Evolutionary conservation across 192 early-diverging fungal genomes (phyloP).

Genomic region (Podila epicladia): DNA sequence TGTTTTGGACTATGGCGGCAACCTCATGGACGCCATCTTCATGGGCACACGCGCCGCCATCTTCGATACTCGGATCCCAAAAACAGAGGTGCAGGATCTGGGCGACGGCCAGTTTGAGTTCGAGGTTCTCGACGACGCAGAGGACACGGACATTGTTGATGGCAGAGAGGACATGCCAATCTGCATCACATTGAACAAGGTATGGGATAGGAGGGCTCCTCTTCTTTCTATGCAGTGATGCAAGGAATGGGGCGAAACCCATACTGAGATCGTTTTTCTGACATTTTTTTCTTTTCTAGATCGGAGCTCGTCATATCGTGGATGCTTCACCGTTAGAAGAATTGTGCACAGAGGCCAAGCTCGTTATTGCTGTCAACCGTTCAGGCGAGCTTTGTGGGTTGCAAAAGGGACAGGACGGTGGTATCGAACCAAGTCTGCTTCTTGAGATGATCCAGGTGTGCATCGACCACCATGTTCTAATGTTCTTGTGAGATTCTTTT

Average conservation of each 20-base stretch:
- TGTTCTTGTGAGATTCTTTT: not conserved
- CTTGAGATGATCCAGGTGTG: conserved; percentile 83
- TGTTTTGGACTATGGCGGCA: conserved; percentile 91
- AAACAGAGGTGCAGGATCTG: conserved; percentile 82
- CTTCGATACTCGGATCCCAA: conserved; percentile 87
- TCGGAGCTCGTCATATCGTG: conserved; percentile 83
- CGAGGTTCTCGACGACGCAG: conserved; percentile 91
- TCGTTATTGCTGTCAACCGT: conserved; percentile 86
- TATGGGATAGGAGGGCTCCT: conserved; percentile 15
- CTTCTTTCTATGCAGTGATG: too few relatives aligned
- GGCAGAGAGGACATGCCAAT: conserved; percentile 87
- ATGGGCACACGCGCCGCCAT: conserved; percentile 90
- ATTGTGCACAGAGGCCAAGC: conserved; percentile 79
- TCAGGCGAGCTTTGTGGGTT: conserved; percentile 84
- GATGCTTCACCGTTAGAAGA: conserved; percentile 95
- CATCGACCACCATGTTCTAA: conserved; percentile 6
- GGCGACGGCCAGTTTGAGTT: conserved; percentile 88
- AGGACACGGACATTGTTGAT: conserved; percentile 80
- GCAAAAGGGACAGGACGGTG: conserved; percentile 83
- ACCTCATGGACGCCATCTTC: conserved; percentile 85
- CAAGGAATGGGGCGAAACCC: not conserved
- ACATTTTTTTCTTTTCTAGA: conserved; percentile 54
- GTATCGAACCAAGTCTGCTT: conserved; percentile 80
- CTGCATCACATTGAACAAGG: conserved; percentile 86
- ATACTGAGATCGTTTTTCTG: not conserved